Evolutionary conservation across 208 protist species (phyloP).

Genomic region (Trypanosoma theileri): DNA sequence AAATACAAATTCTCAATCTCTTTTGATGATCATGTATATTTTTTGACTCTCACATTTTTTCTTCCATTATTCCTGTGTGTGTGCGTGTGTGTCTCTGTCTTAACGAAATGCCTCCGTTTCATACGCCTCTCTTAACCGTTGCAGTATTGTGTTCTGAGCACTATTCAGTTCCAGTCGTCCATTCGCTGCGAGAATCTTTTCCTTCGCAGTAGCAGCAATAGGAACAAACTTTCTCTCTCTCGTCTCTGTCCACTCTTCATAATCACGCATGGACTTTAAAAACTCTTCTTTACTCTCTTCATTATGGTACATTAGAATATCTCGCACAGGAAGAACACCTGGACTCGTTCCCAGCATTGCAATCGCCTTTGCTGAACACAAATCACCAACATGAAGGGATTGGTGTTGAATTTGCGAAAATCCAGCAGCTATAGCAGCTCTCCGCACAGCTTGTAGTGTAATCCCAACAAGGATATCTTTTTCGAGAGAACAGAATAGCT

Average conservation of each 20-base stretch:
- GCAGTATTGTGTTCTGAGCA: constrained; percentile 19
- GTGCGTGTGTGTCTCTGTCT: neutral
- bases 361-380: constrained; percentile 48
- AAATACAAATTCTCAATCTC: too few species aligned
- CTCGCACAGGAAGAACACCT: constrained; percentile 64
- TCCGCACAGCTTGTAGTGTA: constrained; percentile 51
- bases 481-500: constrained; percentile 57
- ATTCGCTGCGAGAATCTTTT: constrained; percentile 8
- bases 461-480: constrained; percentile 78
- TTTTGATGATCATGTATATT: neutral
- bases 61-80: neutral
- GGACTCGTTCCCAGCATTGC: constrained; percentile 77
- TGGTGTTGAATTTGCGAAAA: constrained; percentile 42
- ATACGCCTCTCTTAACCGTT: constrained; percentile 30
- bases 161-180: constrained; percentile 28
- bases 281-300: constrained; percentile 39
- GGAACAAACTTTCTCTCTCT: neutral
- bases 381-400: constrained; percentile 55
- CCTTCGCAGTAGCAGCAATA: too few species aligned
- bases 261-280: constrained; percentile 29
- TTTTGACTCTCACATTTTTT: neutral
- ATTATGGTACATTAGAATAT: constrained; percentile 59
- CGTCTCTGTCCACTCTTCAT: neutral
- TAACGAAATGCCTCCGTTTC: constrained; percentile 25
- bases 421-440: constrained; percentile 32